Evolutionary conservation across 257 asterid genomes (phyloP), one percentile per base, ranked within the genome.

Genomic region (Coffea canephora): DNA sequence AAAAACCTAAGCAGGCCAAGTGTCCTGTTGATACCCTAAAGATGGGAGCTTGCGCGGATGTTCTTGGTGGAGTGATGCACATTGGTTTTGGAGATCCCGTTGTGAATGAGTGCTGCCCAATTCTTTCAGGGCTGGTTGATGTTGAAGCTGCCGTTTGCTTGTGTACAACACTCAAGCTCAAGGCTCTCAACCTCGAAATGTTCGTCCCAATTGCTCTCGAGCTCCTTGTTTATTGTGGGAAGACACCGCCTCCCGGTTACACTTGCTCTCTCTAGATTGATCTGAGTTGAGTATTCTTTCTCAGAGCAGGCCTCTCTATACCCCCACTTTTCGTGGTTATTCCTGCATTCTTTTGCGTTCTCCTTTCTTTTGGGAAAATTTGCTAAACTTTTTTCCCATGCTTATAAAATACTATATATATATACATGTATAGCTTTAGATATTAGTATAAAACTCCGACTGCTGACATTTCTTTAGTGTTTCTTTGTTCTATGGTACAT

Each of bases 171-270:
- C 84, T 94, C 8, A 92, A 88, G 87, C 25, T 92, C 10, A 94
- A 91, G 75, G 88, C 90, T 5, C 85, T 94, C 2, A 92, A 91
- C 78, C 92, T 94, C 25, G 83, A 90, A 6, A 79, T 91, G 1
- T 91, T 46, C 80, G 89, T 94, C 23, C 98, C 98, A n/a, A 71
- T 94, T 27, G 98, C 97, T 48, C 93, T 92, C 31, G 86, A 94
- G 88, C 97, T 93, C 1, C 98, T 92, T 34, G 71, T 89, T 71
- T 87, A 93, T 65, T 93, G 97, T 80, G 98, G 97, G 48, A 90
- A 93, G 84, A 72, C 92, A 0, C 97, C 98, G 11, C 98, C 98
- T 2, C 98, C 98, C 61, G 98, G 98, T 70, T 93, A 80, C 91
- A 93, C 98, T 80, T 93, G 98, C 89, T 81, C 94, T 64, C 81